These are phyloP conservation scores for Phytophthora uliginosa DNA, from an alignment of 352 stramenopile species.

Conservation along the genomic window DNA sequence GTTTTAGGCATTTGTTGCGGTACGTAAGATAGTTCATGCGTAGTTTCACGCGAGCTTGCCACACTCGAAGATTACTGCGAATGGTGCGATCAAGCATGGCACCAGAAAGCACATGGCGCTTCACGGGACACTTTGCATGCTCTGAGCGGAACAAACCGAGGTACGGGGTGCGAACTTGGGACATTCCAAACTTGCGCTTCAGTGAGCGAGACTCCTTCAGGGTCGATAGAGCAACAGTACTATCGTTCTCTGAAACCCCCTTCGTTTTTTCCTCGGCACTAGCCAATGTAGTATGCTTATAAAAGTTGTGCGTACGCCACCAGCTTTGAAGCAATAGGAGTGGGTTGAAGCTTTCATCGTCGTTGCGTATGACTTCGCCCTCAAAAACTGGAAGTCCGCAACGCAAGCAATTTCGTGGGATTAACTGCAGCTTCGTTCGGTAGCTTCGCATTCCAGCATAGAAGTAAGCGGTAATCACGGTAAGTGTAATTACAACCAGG, in stretches of 20 bases:
- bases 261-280: conserved; percentile 1
- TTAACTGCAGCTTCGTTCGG: conserved; percentile 66
- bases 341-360: conserved; percentile 70
- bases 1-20: conserved; percentile 82
- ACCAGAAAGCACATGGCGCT: conserved; percentile 55
- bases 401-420: conserved; percentile 75
- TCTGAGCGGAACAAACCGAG: conserved; percentile 69
- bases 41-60: conserved; percentile 81
- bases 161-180: conserved; percentile 74
- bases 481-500: conserved; percentile 53
- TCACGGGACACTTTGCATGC: conserved; percentile 63
- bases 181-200: conserved; percentile 82
- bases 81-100: conserved; percentile 72
- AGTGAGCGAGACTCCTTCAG: conserved; percentile 47
- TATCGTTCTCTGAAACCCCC: not conserved
- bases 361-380: conserved; percentile 54
- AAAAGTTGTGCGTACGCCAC: conserved; percentile 43
- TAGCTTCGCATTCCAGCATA: conserved; percentile 78
- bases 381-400: conserved; percentile 77
- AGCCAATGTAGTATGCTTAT: not conserved
- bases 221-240: conserved; percentile 1
- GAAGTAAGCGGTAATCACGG: conserved; percentile 69
- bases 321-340: conserved; percentile 49
- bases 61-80: conserved; percentile 78
- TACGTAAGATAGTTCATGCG: conserved; percentile 90